phyloP scores from a whole-genome alignment of 257 asterid genomes.

The Jacaranda copaia region DNA sequence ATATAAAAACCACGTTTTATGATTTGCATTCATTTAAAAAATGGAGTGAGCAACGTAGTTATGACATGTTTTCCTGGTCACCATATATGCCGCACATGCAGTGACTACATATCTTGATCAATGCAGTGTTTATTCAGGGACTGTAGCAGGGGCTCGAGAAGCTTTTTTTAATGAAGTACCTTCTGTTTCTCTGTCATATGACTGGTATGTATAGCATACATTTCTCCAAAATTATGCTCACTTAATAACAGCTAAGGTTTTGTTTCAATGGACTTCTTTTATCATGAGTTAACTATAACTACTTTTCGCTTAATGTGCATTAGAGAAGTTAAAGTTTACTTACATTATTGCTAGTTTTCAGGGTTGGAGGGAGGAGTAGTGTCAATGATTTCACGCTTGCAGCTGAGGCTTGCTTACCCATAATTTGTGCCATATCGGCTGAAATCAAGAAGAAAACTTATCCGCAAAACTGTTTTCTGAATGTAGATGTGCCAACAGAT shows the following conservation, averaged over 20 bases:
- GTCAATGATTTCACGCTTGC: slow-evolving; percentile 66
- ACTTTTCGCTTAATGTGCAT: background rate
- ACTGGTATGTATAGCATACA: slow-evolving; percentile 58
- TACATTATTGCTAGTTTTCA: slow-evolving; percentile 39
- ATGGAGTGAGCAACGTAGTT: slow-evolving; percentile 20
- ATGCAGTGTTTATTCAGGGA: slow-evolving; percentile 87
- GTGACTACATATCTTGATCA: slow-evolving; percentile 56
- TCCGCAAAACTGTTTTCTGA: slow-evolving; percentile 72
- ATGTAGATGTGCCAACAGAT: slow-evolving; percentile 73
- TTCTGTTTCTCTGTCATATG: slow-evolving; percentile 79
- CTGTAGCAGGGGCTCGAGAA: slow-evolving; percentile 98
- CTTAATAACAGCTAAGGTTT: background rate
- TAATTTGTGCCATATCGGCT: slow-evolving; percentile 56
- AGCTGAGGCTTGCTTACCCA: slow-evolving; percentile 85
- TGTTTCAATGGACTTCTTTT: background rate
- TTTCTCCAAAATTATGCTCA: slow-evolving; percentile 1
- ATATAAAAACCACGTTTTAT: background rate
- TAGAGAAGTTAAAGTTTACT: slow-evolving; percentile 4
- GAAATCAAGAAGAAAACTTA: slow-evolving; percentile 65
- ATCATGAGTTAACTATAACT: slow-evolving; percentile 18
- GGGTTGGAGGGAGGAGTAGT: slow-evolving; percentile 71
- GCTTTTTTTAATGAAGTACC: slow-evolving; percentile 82
- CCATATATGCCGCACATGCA: background rate
- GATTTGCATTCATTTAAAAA: slow-evolving; percentile 5
- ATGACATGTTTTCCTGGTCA: slow-evolving; percentile 10